Base-by-base conservation (phyloP, 495 filamentous ascomycete species). In the Daldinia concentrica region DNA sequence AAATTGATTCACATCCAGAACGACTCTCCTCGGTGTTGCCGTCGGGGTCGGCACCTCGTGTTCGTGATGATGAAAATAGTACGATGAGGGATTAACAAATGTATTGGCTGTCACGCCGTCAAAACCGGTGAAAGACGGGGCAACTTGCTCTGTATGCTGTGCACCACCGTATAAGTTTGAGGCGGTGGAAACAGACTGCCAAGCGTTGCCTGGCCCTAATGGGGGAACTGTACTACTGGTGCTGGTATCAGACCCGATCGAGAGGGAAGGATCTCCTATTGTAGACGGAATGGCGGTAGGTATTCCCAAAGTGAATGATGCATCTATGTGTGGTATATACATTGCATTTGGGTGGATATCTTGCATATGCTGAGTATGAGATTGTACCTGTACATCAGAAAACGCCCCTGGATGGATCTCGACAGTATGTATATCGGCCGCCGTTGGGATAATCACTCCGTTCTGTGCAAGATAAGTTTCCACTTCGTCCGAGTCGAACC, bases 401-500 rank as follows among this genome's bases (percentile, higher is more conserved):
- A 85, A 78, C 8, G 69, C 66, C 9, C 62, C 71, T 5, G 75
- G 63, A 37, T 84, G 83, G 7, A 87, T 58, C 61, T 85, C 86
- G 52, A 80, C 84, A 27, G 80, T 86, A 22, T 86, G 82, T 75
- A 79, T 86, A 45, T 84, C 86, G 5, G 84, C 82, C 7, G 80
- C 75, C 0, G 84, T 79, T 2, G 87, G 83, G 36, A 91, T 86
- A 17, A 79, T 72, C 17, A 92, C 80, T 0, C 89, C 89, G 32
- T 85, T 82, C 74, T 87, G 81, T 59, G 81, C 79, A 17, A 95
- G 83, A 76, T 89, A 93, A 9, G 87, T 81, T 77, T 93, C 90
- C 5, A 93, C 88, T 72, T 94, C 92, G 54, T 88, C 82, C 5
- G 89, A 82, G 69, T 93, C 90, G 69, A 91, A 90, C 85, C 90